A percentile compares a stretch with the other conserved stretches of the same genome.
Conservation (phyloP, 129 eudicot species). For the Calendula officinalis region DNA sequence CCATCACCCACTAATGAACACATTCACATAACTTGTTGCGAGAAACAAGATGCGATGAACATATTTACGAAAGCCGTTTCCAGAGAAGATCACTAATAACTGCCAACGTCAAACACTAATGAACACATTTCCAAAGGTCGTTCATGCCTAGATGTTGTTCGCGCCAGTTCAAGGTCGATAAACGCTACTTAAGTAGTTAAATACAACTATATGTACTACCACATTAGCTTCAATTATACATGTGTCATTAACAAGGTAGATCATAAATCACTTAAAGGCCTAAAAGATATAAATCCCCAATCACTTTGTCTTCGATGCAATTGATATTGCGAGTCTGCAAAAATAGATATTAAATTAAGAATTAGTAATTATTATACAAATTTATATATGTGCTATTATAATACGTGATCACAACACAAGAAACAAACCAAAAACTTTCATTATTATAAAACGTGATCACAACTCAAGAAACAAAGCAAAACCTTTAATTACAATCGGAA, state of each 20-base stretch:
- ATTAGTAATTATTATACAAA: conserved; percentile 7
- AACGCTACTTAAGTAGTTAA: no score
- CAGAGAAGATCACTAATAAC: no score
- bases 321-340: conserved; percentile 90
- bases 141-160: no score
- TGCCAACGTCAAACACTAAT: no score
- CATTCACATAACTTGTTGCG: no score
- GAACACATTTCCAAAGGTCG: no score
- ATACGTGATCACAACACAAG: conserved; percentile 7
- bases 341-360: conserved; percentile 8
- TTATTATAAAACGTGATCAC: conserved; percentile 45
- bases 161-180: no score
- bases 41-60: no score
- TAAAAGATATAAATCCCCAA: conserved; percentile 96
- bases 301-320: conserved; percentile 90
- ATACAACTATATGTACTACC: conserved; percentile 74
- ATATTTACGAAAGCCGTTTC: no score
- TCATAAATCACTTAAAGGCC: conserved; percentile 90
- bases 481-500: conserved; percentile 7
- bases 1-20: no score
- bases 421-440: conserved; percentile 40
- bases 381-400: not conserved
- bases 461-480: conserved; percentile 18
- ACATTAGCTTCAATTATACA: conserved; percentile 87
- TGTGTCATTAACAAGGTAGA: conserved; percentile 75